These are phyloP conservation scores for Ustilago bromivora DNA, from an alignment of 1,284 basidiomycete genomes.

Conservation along the genomic window DNA sequence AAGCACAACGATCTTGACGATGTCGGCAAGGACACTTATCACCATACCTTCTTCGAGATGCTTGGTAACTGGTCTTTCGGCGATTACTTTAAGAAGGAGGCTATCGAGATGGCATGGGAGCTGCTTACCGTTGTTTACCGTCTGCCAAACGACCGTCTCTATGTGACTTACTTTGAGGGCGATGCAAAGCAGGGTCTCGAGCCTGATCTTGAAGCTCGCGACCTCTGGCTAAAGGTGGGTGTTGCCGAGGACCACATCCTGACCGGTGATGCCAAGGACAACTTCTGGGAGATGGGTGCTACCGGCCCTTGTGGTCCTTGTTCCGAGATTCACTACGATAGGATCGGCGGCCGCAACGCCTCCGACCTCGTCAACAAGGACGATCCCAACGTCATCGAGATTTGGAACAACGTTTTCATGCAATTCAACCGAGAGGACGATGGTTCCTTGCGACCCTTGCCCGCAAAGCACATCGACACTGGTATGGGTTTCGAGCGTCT, in stretches of 20 bases:
- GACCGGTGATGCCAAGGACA: slow-evolving; percentile 94
- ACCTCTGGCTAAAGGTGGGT: slow-evolving; percentile 88
- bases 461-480: slow-evolving; percentile 95
- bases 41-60: slow-evolving; percentile 99
- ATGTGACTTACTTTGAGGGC: slow-evolving; percentile 98
- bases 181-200: slow-evolving; percentile 87
- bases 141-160: slow-evolving; percentile 88
- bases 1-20: slow-evolving; percentile 99
- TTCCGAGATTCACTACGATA: slow-evolving; percentile 96
- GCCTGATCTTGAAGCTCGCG: slow-evolving; percentile 84
- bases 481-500: slow-evolving; percentile 99
- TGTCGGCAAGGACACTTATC: slow-evolving; percentile 96
- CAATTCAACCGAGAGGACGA: slow-evolving; percentile 96
- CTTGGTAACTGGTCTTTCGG: slow-evolving; percentile 99
- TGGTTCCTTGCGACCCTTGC: slow-evolving; percentile 82
- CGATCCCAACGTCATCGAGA: slow-evolving; percentile 95
- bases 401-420: slow-evolving; percentile 99
- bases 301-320: slow-evolving; percentile 98
- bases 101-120: slow-evolving; percentile 92
- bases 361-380: slow-evolving; percentile 92
- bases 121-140: slow-evolving; percentile 89
- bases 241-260: slow-evolving; percentile 89
- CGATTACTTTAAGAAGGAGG: slow-evolving; percentile 99
- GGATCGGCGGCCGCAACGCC: slow-evolving; percentile 92
- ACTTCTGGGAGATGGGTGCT: slow-evolving; percentile 99